These are phyloP conservation scores for Thuja plicata DNA, from an alignment of 83 land plant species.

Conservation along the genomic window DNA sequence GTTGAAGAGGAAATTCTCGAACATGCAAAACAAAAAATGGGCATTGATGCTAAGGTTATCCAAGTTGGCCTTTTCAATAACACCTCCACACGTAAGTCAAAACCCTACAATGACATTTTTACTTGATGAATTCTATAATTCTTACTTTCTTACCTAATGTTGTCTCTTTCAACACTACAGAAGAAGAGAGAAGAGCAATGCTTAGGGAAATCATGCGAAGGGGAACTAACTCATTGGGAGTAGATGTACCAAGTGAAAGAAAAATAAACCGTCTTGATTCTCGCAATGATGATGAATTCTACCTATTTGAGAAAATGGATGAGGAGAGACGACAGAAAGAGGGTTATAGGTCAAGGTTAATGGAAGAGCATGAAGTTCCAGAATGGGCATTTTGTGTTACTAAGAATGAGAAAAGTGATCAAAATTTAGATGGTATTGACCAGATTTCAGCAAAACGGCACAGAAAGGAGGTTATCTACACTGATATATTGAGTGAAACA, in stretches of 20 bases:
- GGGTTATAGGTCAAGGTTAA: conserved; percentile 81
- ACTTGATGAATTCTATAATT: neutral
- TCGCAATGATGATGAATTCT: conserved; percentile 78
- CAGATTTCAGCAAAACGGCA: conserved; percentile 61
- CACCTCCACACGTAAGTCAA: conserved; percentile 78
- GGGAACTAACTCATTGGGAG: conserved; percentile 82
- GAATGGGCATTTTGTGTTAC: conserved; percentile 80
- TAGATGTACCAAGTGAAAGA: conserved; percentile 96
- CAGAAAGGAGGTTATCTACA: conserved; percentile 80
- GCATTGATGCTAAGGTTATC: conserved; percentile 98
- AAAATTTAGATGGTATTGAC: conserved; percentile 8
- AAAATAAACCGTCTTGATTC: conserved; percentile 96
- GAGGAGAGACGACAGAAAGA: conserved; percentile 86
- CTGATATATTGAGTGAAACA: conserved; percentile 78
- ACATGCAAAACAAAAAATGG: conserved; percentile 98
- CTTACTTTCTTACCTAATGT: neutral
- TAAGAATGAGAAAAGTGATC: conserved; percentile 26
- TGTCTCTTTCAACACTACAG: conserved; percentile 33
- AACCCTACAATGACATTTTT: neutral
- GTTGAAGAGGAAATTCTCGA: conserved; percentile 96
- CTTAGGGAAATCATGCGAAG: conserved; percentile 92
- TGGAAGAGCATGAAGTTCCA: conserved; percentile 95
- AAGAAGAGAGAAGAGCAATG: conserved; percentile 93
- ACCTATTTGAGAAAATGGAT: conserved; percentile 95
- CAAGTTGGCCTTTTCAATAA: conserved; percentile 98